These are phyloP conservation scores for Castanea mollissima DNA, from an alignment of 306 rosid genomes.

Conservation along the genomic window DNA sequence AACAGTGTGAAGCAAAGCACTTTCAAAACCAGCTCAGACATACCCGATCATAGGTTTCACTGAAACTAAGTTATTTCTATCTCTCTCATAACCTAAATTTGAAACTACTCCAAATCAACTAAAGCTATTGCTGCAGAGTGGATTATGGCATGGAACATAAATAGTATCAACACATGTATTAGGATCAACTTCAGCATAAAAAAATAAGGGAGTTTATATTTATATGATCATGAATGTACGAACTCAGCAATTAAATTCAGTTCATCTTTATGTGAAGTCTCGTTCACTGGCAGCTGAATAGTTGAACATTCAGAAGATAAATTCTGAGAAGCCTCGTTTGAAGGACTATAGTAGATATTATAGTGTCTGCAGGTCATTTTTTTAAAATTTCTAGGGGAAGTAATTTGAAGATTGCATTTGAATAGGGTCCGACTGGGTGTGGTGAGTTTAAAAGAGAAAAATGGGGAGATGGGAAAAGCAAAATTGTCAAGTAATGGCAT, in stretches of 20 bases:
- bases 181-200: not conserved
- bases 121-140: no score
- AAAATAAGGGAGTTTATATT: no score
- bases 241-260: not conserved
- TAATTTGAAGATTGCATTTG: rapidly evolving
- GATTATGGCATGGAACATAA: not conserved
- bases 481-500: rapidly evolving
- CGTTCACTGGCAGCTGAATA: no score
- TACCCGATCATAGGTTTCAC: not conserved
- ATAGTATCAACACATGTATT: not conserved
- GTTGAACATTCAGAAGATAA: rapidly evolving
- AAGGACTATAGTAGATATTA: no score
- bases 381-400: rapidly evolving
- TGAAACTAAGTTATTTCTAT: not conserved
- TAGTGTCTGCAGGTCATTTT: no score
- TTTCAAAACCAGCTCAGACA: no score
- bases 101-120: no score
- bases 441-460: no score
- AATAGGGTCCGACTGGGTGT: no score
- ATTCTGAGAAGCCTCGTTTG: rapidly evolving
- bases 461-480: rapidly evolving
- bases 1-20: no score
- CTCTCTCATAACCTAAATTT: no score
- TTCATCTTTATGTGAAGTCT: rapidly evolving
- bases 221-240: not conserved